phyloP scores from a whole-genome alignment of 495 filamentous ascomycete genomes.

The Venustampulla echinocandica region DNA sequence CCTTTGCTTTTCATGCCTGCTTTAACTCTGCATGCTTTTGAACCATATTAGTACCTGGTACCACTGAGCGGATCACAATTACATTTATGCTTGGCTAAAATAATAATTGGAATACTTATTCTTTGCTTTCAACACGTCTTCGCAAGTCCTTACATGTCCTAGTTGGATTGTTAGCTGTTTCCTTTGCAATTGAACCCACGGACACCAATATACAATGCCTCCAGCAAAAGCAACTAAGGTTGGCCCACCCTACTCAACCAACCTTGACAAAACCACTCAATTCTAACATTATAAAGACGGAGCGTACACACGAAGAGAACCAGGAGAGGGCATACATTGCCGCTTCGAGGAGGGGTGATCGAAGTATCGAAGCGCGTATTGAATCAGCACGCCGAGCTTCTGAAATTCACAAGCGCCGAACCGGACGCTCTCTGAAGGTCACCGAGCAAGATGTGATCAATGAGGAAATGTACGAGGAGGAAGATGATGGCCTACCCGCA shows the following conservation, averaged over 20 bases:
- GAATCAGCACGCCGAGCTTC: constrained; percentile 85
- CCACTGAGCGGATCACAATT: too few species aligned
- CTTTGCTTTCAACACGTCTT: too few species aligned
- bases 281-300: constrained; percentile 37
- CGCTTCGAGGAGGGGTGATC: constrained; percentile 82
- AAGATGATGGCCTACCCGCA: constrained; percentile 58
- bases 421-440: constrained; percentile 74
- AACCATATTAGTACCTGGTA: too few species aligned
- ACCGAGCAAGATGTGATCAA: constrained; percentile 82
- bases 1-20: too few species aligned
- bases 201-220: too few species aligned
- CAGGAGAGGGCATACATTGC: constrained; percentile 94
- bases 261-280: neutral
- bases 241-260: neutral
- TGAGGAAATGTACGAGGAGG: constrained; percentile 97
- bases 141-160: neutral
- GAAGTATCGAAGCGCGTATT: constrained; percentile 79
- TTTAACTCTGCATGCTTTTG: too few species aligned
- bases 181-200: too few species aligned
- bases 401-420: constrained; percentile 81
- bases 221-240: constrained; percentile 37
- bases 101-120: too few species aligned
- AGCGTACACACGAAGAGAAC: constrained; percentile 79
- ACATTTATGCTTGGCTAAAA: too few species aligned
- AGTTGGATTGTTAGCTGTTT: constrained; percentile 28